Conservation (phyloP, 257 asterid genomes). For the Scutellaria barbata region DNA sequence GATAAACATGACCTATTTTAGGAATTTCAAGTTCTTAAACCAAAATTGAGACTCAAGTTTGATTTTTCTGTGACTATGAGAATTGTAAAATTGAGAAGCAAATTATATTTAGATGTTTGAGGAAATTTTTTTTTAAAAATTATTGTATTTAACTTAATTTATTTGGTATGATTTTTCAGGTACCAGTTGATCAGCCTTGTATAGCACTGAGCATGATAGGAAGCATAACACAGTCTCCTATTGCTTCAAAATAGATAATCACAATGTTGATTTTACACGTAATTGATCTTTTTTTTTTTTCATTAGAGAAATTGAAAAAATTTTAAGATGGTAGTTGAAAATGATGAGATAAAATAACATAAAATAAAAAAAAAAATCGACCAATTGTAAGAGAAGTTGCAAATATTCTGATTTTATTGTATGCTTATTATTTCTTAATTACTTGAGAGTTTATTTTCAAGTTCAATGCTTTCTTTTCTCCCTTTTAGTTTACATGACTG, state of each 20-base stretch:
- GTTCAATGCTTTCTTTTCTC: neutral
- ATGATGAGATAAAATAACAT: neutral
- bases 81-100: neutral
- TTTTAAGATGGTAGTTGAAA: neutral
- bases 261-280: neutral
- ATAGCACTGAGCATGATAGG: slow-evolving; percentile 49
- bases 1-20: too few relatives aligned
- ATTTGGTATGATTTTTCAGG: slow-evolving; percentile 44
- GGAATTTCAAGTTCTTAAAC: too few relatives aligned
- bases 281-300: neutral
- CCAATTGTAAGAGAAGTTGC: neutral
- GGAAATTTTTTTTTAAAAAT: too few relatives aligned
- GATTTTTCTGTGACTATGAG: too few relatives aligned
- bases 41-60: too few relatives aligned
- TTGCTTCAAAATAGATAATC: slow-evolving; percentile 29
- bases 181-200: slow-evolving; percentile 62
- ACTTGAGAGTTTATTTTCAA: neutral
- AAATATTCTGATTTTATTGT: neutral
- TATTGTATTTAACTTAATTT: neutral
- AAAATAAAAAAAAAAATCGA: neutral
- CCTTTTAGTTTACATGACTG: neutral
- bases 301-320: neutral
- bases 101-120: too few relatives aligned
- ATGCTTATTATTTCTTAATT: neutral
- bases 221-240: slow-evolving; percentile 45